Evolutionary conservation across 805 yeast species (phyloP).

Genomic region (Schwanniomyces sp.): DNA sequence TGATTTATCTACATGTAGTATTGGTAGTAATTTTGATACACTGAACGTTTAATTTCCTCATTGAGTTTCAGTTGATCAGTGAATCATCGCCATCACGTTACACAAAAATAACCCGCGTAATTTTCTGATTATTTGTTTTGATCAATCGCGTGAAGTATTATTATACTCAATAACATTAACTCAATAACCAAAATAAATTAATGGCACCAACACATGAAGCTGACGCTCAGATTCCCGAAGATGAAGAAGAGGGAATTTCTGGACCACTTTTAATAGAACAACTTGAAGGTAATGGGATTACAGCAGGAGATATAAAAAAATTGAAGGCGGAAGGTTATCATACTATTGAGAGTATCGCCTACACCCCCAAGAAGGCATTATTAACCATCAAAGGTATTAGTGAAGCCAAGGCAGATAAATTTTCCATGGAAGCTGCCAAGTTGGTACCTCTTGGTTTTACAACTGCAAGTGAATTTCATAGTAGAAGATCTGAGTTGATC

Average conservation of each 20-base stretch:
- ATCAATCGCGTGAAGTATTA: background rate
- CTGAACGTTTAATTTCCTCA: too few species aligned
- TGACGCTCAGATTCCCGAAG: conserved; percentile 8
- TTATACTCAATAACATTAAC: background rate
- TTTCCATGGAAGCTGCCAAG: conserved; percentile 79
- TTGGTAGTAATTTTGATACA: too few species aligned
- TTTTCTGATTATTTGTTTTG: background rate
- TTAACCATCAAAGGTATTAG: conserved; percentile 86
- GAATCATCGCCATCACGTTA: background rate
- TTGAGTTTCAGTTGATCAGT: too few species aligned
- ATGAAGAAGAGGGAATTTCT: conserved; percentile 36
- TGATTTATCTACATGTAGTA: too few species aligned
- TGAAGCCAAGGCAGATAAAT: conserved; percentile 89
- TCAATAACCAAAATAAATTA: background rate
- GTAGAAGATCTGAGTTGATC: conserved; percentile 84
- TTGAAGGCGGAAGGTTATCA: conserved; percentile 79
- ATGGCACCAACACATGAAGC: conserved; percentile 5
- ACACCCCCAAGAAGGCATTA: conserved; percentile 81
- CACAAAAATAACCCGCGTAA: conserved; percentile 1
- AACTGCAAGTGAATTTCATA: conserved; percentile 92
- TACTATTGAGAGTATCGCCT: conserved; percentile 91
- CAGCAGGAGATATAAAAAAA: conserved; percentile 74
- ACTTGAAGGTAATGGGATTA: conserved; percentile 81
- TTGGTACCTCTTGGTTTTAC: conserved; percentile 95
- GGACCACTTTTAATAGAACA: conserved; percentile 46